These are phyloP conservation scores for Penicillium sp. DNA, from an alignment of 2,329 filamentous ascomycete genomes.

Conservation along the genomic window DNA sequence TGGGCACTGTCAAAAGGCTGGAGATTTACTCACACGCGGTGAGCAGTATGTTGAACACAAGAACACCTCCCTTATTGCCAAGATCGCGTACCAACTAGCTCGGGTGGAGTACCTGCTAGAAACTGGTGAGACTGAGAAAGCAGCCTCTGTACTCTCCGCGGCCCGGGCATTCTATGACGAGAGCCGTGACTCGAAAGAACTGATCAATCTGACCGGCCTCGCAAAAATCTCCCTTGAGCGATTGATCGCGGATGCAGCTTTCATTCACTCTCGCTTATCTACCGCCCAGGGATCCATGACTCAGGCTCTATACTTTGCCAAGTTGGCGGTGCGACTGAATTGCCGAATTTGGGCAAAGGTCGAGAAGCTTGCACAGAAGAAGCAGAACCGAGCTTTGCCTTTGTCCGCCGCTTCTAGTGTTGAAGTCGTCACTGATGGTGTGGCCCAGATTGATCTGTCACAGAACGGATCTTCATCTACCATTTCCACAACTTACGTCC, in stretches of 20 bases:
- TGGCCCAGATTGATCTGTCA: slow-evolving; percentile 36
- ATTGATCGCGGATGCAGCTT: slow-evolving; percentile 54
- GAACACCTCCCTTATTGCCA: slow-evolving; percentile 40
- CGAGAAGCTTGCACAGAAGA: slow-evolving; percentile 40
- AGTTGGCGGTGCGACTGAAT: slow-evolving; percentile 45
- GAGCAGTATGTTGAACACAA: slow-evolving; percentile 44
- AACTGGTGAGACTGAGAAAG: slow-evolving; percentile 60
- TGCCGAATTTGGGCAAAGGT: slow-evolving; percentile 48
- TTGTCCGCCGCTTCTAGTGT: slow-evolving; percentile 24
- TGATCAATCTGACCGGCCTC: slow-evolving; percentile 31
- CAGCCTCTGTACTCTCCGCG: slow-evolving; percentile 31
- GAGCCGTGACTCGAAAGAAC: slow-evolving; percentile 24
- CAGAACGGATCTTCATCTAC: slow-evolving; percentile 29
- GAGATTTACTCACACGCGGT: slow-evolving; percentile 53
- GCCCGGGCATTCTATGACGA: slow-evolving; percentile 30
- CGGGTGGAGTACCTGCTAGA: slow-evolving; percentile 69
- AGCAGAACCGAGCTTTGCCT: slow-evolving; percentile 24
- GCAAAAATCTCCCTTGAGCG: slow-evolving; percentile 46
- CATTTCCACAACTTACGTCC: slow-evolving; percentile 42
- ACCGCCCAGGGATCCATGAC: slow-evolving; percentile 49
- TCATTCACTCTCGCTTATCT: slow-evolving; percentile 60
- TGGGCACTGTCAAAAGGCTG: slow-evolving; percentile 56
- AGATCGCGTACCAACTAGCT: slow-evolving; percentile 59
- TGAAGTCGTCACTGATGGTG: slow-evolving; percentile 33
- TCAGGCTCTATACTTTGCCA: slow-evolving; percentile 45